phyloP scores from a whole-genome alignment of 306 rosid species.

The Comarum palustre region DNA sequence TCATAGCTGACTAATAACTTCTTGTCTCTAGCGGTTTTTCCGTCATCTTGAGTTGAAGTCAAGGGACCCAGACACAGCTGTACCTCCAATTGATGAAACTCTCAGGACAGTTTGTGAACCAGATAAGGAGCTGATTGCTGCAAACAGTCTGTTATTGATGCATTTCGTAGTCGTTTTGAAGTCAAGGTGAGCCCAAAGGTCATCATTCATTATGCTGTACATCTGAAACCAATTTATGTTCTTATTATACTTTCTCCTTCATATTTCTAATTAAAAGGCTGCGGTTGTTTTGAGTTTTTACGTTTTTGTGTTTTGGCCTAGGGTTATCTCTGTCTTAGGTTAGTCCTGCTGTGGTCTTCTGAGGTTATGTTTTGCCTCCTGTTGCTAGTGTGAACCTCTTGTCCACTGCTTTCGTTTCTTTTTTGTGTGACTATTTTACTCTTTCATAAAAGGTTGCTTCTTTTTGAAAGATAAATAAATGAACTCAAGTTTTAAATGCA shows the following conservation, averaged over 20 bases:
- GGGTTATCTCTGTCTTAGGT: not conserved
- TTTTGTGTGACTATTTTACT: not conserved
- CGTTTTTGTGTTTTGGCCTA: not conserved
- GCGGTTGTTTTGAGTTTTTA: not conserved
- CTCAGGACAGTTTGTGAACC: constrained; percentile 76
- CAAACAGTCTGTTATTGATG: constrained; percentile 43
- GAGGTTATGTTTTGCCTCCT: not conserved
- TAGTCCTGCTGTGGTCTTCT: not conserved
- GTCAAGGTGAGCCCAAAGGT: constrained; percentile 63
- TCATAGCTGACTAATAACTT: constrained; percentile 13
- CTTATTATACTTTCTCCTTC: not conserved
- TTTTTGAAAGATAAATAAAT: not conserved
- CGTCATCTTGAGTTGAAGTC: constrained; percentile 66
- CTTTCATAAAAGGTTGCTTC: not conserved
- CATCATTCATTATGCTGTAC: not conserved
- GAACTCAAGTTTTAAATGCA: constrained; percentile 15
- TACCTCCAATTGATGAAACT: constrained; percentile 72
- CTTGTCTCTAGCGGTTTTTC: constrained; percentile 67
- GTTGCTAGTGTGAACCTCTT: not conserved
- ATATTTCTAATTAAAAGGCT: not conserved
- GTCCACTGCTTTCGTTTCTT: not conserved
- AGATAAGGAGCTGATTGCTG: constrained; percentile 51
- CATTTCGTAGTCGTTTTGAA: constrained; percentile 46
- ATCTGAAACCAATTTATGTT: constrained; percentile 5
- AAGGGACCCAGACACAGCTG: constrained; percentile 64